Evolutionary conservation across 805 yeast genomes (phyloP), one percentile per base, ranked within the genome.

Genomic region (Cephaloascus albidus): DNA sequence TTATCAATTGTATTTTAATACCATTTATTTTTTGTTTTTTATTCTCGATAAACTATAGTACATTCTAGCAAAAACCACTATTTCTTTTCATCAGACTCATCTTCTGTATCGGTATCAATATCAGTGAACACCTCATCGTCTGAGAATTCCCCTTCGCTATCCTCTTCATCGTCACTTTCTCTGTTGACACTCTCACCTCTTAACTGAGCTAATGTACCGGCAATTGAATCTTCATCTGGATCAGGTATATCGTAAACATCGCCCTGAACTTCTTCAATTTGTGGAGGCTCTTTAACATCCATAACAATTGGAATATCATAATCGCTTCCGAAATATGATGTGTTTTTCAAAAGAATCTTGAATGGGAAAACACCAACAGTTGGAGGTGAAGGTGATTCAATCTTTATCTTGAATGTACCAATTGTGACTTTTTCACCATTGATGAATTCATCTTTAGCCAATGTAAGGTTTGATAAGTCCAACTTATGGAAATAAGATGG

Each of bases 271-370:
- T 65, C 72, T n/a, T 57, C 64, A 6, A 55, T 40, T 49, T 61
- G 54, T 37, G 80, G 73, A 27, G 80, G 74, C 18, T 75, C 69
- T 48, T 74, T 68, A 28, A 89, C 95, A n/a, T 72, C 66, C 81
- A 89, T 72, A 18, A 64, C 63, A 36, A 86, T 60, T 8, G 89
- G 82, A 44, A 81, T 72, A 46, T 81, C 86, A 18, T 86, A 56
- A 55, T 90, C 97, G 16, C 76, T 61, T 4, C 96, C 95, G 56
- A 85, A 86, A 57, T 86, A 89, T 35, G 84, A 78, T 39, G 84
- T 72, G 40, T 84, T 81, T 53, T 78, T 77, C 53, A 90, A 58
- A 18, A 79, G 61, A 15, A 89, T 65, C 61, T 88, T 74, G 68
- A 85, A 85, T 46, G 76, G 79, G 53, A 63, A 76, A 33, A 62